These are phyloP conservation scores for Plasmodium yoelii DNA, from an alignment of 169 alveolate species.

Conservation along the genomic window DNA sequence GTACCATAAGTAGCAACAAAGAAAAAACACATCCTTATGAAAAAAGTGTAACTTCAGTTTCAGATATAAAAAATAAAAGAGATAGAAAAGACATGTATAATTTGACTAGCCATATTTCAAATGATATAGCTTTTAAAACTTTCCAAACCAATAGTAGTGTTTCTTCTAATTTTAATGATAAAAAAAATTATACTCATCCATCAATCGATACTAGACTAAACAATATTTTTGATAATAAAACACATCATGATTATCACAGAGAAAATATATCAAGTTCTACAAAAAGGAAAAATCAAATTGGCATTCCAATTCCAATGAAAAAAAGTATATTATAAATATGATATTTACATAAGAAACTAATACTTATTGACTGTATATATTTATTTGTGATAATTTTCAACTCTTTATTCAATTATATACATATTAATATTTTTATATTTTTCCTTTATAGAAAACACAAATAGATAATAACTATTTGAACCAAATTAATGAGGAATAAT, in stretches of 20 bases:
- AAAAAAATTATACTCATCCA: not conserved
- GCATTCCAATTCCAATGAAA: conserved; percentile 63
- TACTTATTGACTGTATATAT: not conserved
- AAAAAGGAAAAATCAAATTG: conserved; percentile 49
- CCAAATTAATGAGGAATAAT: too few relatives aligned
- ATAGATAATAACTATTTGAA: too few relatives aligned
- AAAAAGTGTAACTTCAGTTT: conserved; percentile 15
- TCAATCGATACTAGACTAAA: conserved; percentile 1
- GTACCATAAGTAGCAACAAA: conserved; percentile 3
- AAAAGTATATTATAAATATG: conserved; percentile 55
- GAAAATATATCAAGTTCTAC: conserved; percentile 9
- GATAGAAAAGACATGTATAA: conserved; percentile 2
- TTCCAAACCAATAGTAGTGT: not conserved
- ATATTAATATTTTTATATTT: not conserved
- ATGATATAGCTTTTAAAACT: not conserved
- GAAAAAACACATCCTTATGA: conserved; percentile 17
- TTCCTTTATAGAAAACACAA: too few relatives aligned
- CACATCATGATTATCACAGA: not conserved
- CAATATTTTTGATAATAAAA: not conserved
- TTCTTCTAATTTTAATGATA: conserved; percentile 3
- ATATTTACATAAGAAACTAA: not conserved
- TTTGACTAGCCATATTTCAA: not conserved
- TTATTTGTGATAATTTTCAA: too few relatives aligned
- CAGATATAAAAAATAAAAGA: not conserved
- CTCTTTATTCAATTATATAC: not conserved